phyloP scores from a whole-genome alignment of 2,329 filamentous ascomycete genomes.

The Tolypocladium tundrense region DNA sequence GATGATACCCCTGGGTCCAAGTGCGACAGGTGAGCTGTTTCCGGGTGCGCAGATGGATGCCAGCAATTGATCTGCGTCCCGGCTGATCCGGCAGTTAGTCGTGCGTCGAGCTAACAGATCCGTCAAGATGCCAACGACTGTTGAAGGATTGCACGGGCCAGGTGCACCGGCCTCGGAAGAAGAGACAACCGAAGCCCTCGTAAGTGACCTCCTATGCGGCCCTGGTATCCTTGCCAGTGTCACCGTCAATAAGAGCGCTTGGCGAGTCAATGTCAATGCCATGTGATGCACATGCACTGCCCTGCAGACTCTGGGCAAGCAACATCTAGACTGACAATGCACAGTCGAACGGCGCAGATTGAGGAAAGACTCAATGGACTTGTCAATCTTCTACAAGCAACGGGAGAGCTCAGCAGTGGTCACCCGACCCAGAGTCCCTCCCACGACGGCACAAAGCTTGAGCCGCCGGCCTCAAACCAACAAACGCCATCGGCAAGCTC shows the following conservation, averaged over 20 bases:
- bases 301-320: background rate
- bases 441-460: constrained; percentile 15
- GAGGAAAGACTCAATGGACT: constrained; percentile 39
- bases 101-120: background rate
- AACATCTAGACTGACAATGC: background rate
- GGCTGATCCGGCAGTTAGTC: background rate
- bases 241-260: background rate
- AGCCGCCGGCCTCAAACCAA: constrained; percentile 13
- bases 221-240: background rate
- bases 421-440: constrained; percentile 14
- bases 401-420: constrained; percentile 22
- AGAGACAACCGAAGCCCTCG: constrained; percentile 39
- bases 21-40: constrained; percentile 31
- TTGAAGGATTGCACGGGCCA: constrained; percentile 37
- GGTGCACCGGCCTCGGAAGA: constrained; percentile 39
- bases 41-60: background rate
- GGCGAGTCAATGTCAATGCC: background rate
- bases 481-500: constrained; percentile 12
- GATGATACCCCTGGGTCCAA: constrained; percentile 25
- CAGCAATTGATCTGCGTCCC: background rate
- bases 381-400: constrained; percentile 34
- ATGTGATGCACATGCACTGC: background rate
- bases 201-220: constrained; percentile 19
- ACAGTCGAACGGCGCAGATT: constrained; percentile 37
- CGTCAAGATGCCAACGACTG: constrained; percentile 33